Conservation (phyloP, 345 rosid genomes). For the Camelina hispida region DNA sequence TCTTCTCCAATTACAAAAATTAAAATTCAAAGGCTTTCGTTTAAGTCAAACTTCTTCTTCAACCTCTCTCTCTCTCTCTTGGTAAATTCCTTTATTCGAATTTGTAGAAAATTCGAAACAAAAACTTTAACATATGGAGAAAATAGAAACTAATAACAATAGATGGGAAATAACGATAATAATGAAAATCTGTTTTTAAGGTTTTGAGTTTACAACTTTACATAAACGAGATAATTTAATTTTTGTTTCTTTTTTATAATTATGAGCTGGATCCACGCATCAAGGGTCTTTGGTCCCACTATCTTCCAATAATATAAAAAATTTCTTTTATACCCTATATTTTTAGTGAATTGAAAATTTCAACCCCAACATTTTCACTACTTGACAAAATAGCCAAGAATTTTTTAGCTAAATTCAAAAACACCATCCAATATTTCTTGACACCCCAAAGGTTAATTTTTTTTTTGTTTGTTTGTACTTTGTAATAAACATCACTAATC, state of each 20-base stretch:
- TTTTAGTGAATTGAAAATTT: background rate
- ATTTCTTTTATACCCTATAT: background rate
- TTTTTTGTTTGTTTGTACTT: no score
- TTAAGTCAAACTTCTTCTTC: background rate
- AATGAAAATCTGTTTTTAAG: slow-evolving; percentile 18
- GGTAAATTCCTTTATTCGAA: slow-evolving; percentile 11
- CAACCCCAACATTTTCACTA: slow-evolving; percentile 16
- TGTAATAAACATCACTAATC: no score
- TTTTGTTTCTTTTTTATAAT: slow-evolving; percentile 50
- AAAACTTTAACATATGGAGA: background rate
- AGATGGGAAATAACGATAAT: slow-evolving; percentile 16
- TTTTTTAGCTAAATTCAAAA: background rate
- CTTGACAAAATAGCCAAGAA: background rate
- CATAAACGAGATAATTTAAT: slow-evolving; percentile 44
- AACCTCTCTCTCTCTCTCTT: background rate
- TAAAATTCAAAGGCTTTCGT: background rate
- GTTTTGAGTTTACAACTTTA: slow-evolving; percentile 31
- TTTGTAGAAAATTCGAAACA: background rate
- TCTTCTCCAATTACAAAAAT: slow-evolving; percentile 23
- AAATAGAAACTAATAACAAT: slow-evolving; percentile 6
- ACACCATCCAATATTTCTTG: background rate
- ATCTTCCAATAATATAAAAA: slow-evolving; percentile 19
- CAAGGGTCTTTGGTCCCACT: slow-evolving; percentile 60
- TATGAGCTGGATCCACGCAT: slow-evolving; percentile 93
- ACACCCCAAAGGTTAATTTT: background rate